Evolutionary conservation across 768 basidiomycete species (phyloP), one percentile per base, ranked within the genome.

Genomic region (Steccherinum ochraceum): DNA sequence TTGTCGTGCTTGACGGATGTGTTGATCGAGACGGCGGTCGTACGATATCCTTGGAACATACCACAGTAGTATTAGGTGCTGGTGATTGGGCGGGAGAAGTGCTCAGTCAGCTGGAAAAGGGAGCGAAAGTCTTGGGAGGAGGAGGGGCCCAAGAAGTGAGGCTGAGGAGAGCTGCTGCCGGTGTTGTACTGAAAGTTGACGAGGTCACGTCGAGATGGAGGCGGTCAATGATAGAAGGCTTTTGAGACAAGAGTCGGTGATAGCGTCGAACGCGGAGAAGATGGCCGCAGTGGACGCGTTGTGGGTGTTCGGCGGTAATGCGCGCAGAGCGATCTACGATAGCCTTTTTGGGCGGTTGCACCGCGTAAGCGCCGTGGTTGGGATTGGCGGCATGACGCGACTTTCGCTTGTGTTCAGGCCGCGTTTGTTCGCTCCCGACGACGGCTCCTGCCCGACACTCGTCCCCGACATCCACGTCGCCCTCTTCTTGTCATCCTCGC

Each of bases 61-160:
- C 87, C 0, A 70, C 77, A 12, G 66, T 93, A 19, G 59, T 95
- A 26, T 67, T 91, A 20, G 84, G 83, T 1, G 69, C 78, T 1
- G 82, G 84, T 4, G 91, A 94, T 63, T 96, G 93, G 94, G 89
- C 86, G 1, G 71, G 73, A 10, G 73, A 72, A 44, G 71, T 93
- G 2, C 86, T 94, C 61, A 64, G 71, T 10, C 66, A 61, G 48
- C 64, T 93, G 50, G 86, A 90, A 51, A 75, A 76, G 56, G 88
- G 93, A 1, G 61, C 77, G 39, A 77, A 68, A 46, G 67, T 84
- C 21, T 68, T 76, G 54, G 81, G 85, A 2, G 77, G 80, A 3
- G 86, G 89, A 43, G 87, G 91, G 18, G 59, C 74, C 45, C 73
- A 83, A 54, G 82, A 84, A 61, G 63, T 75, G 1, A 78, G 79